Evolutionary conservation across 768 basidiomycete genomes (phyloP).

Genomic region (Trametes meyenii): DNA sequence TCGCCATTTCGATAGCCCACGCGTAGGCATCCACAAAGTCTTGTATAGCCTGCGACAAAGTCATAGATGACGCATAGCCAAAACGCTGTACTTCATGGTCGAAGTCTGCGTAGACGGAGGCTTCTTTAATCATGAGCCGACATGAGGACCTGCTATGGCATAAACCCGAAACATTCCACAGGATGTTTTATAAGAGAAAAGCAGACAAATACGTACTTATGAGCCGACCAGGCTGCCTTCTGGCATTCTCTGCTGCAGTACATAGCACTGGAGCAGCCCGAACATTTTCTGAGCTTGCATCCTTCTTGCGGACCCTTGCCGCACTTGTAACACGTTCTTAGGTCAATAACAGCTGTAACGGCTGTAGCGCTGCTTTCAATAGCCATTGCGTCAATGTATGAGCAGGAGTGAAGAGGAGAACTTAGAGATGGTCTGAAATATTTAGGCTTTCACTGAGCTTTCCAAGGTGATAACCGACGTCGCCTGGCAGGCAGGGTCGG

Average conservation of each 20-base stretch:
- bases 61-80: background rate
- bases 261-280: background rate
- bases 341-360: background rate
- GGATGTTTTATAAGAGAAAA: no score
- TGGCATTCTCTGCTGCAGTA: conserved; percentile 10
- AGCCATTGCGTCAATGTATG: no score
- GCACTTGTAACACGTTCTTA: background rate
- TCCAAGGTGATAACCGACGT: no score
- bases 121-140: background rate
- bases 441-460: no score
- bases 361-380: background rate
- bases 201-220: background rate
- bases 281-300: background rate
- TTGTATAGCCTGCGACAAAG: background rate
- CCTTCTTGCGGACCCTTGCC: background rate
- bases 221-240: conserved; percentile 1
- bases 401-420: no score
- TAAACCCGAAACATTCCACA: no score
- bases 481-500: no score
- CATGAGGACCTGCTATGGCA: background rate
- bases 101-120: background rate
- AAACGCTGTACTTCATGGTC: background rate
- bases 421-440: no score
- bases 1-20: background rate
- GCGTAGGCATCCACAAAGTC: background rate